Evolutionary conservation across 75 land plant genomes (phyloP), one percentile per base, ranked within the genome.

Genomic region (Pseudotsuga menziesii): DNA sequence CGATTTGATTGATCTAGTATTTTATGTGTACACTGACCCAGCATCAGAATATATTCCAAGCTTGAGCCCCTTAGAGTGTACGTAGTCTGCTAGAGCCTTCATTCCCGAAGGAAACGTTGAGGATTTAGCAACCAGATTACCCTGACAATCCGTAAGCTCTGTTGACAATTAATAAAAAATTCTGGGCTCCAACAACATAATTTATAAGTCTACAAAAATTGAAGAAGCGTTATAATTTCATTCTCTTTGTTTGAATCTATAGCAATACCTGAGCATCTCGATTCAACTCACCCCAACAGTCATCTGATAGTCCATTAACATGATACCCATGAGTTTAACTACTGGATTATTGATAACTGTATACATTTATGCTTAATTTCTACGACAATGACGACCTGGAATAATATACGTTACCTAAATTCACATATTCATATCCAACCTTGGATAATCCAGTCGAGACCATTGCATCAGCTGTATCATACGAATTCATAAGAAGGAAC

Each of bases 1-100:
- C 22, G 5, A 1, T 67, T 83, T 52, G 41, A 14, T 25, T 48
- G 35, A 69, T 76, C 74, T 5, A 86, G 8, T 44, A 44, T 44
- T 25, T 75, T 22, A 26, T 35, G n/a, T 57, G n/a, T 57, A 48
- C 71, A 77, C 72, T 78, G 64, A 94, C 96, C 96, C 98, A 19
- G 96, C 92, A 84, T 91, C 93, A 19, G 96, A 88, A 67, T 95
- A 95, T 61, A 95, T 91, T 72, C 98, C 98, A 52, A 95, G 84
- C 86, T 91, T 95, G 29, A 95, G 86, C 0, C 96, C 98, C 77
- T 89, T 93, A 69, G 77, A 73, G 74, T 95, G 98, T 29, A 95
- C 93, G 79, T 95, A 88, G 83, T 95, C 98, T 59, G 96, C 98
- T 27, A 95, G 58, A 11, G 93, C 88, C 71, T 95, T 95, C 75